phyloP scores from a whole-genome alignment of 805 yeast genomes.

The Saturnispora halmiae region DNA sequence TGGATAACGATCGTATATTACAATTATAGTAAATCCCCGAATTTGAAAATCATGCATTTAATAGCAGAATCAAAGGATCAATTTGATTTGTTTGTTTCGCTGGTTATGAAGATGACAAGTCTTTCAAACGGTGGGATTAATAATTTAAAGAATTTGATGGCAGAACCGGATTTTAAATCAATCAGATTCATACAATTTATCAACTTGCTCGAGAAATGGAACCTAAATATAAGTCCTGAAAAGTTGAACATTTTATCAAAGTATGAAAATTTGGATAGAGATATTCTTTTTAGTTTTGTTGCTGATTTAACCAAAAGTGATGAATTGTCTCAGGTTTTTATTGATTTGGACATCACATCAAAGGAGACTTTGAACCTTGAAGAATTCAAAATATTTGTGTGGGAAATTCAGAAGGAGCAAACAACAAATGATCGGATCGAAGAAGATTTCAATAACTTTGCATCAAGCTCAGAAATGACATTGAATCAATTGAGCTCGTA shows the following conservation, averaged over 20 bases:
- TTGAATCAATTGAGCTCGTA: not conserved
- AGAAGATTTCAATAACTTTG: slow-evolving; percentile 33
- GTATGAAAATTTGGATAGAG: not conserved
- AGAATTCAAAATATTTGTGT: not conserved
- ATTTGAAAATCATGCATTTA: slow-evolving; percentile 66
- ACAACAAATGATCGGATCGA: slow-evolving; percentile 16
- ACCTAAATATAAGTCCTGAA: not conserved
- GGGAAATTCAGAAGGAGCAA: slow-evolving; percentile 1
- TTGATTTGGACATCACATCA: slow-evolving; percentile 30
- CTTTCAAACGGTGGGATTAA: slow-evolving; percentile 10
- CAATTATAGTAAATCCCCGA: slow-evolving; percentile 38
- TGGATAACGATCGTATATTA: slow-evolving; percentile 82
- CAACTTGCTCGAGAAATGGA: slow-evolving; percentile 6
- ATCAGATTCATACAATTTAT: slow-evolving; percentile 6
- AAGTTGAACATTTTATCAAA: not conserved
- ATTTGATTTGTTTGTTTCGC: slow-evolving; percentile 44
- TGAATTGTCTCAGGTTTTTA: slow-evolving; percentile 45
- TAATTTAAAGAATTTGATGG: slow-evolving; percentile 11
- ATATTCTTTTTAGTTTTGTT: slow-evolving; percentile 39
- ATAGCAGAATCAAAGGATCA: slow-evolving; percentile 50
- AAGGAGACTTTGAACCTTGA: not conserved
- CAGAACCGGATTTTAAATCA: slow-evolving; percentile 9
- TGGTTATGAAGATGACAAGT: slow-evolving; percentile 45
- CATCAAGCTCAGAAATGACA: slow-evolving; percentile 14
- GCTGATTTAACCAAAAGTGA: slow-evolving; percentile 55